Percentiles rank a stretch among this genome's conserved stretches.
phyloP scores from a whole-genome alignment of 1,284 basidiomycete genomes.

The Pseudozyma hubeiensis region DNA sequence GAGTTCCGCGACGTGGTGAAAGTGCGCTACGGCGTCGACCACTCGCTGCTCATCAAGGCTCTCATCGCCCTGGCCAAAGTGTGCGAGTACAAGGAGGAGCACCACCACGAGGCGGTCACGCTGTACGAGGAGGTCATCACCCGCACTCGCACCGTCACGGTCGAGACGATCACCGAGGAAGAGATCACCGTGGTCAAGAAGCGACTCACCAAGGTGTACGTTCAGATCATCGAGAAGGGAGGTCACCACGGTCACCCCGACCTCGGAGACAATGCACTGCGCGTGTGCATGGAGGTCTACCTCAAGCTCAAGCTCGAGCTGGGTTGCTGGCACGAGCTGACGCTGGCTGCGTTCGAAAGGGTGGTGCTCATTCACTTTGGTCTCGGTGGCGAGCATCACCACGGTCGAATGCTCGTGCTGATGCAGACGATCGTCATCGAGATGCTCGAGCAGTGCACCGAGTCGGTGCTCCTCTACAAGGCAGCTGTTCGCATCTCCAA shows the following conservation, averaged over 20 bases:
- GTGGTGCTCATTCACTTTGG: conserved; percentile 5
- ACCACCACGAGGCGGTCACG: conserved; percentile 14
- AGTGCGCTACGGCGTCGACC: conserved; percentile 4
- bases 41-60: conserved; percentile 6
- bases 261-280: conserved; percentile 9
- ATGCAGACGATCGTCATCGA: conserved; percentile 1
- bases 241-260: conserved; percentile 9
- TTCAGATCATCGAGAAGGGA: conserved; percentile 7
- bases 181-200: conserved; percentile 14
- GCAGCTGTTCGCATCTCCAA: conserved; percentile 2
- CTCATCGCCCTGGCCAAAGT: conserved; percentile 9
- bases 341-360: conserved; percentile 1
- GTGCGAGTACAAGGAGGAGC: conserved; percentile 11
- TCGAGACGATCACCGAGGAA: conserved; percentile 15
- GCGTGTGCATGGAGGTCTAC: conserved; percentile 12
- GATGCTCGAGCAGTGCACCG: not conserved
- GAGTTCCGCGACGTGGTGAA: conserved; percentile 7
- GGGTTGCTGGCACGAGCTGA: conserved; percentile 10
- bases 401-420: not conserved
- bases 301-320: conserved; percentile 4
- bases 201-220: conserved; percentile 16
- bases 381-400: conserved; percentile 6
- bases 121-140: conserved; percentile 14
- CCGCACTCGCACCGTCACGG: conserved; percentile 3
- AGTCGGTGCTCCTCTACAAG: conserved; percentile 1